phyloP scores from a whole-genome alignment of 768 basidiomycete genomes.

The Mycena albidolilacea region DNA sequence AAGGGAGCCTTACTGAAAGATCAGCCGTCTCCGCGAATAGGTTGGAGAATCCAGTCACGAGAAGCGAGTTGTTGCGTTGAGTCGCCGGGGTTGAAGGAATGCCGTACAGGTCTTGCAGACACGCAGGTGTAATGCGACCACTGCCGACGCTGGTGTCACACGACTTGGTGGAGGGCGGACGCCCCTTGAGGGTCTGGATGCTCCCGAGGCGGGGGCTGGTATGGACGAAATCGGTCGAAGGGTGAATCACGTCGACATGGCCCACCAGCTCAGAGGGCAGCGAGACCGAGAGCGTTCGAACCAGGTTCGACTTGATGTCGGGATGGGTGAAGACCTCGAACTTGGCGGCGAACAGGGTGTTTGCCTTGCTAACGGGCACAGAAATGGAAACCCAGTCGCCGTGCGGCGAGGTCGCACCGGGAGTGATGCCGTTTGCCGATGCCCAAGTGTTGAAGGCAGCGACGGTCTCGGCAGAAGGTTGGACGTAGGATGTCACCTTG shows the following conservation, averaged over 20 bases:
- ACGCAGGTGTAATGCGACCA: slow-evolving; percentile 29
- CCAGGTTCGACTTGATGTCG: slow-evolving; percentile 11
- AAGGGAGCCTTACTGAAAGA: slow-evolving; percentile 22
- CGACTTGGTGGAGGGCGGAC: slow-evolving; percentile 1
- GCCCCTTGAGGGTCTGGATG: slow-evolving; percentile 6
- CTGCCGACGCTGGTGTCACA: slow-evolving; percentile 22
- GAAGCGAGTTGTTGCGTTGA: slow-evolving; percentile 24
- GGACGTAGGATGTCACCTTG: slow-evolving; percentile 28
- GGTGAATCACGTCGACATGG: slow-evolving; percentile 29
- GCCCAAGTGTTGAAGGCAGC: slow-evolving; percentile 26
- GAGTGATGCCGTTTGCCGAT: slow-evolving; percentile 22
- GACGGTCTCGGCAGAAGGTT: slow-evolving; percentile 29
- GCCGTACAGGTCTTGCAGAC: slow-evolving; percentile 28
- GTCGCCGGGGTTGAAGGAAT: slow-evolving; percentile 31
- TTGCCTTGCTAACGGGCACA: slow-evolving; percentile 25
- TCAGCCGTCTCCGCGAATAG: slow-evolving; percentile 19
- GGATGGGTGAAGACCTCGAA: slow-evolving; percentile 33
- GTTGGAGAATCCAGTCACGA: slow-evolving; percentile 27
- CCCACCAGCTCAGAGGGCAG: slow-evolving; percentile 31
- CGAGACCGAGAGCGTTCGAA: slow-evolving; percentile 29
- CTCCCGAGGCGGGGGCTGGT: slow-evolving; percentile 14
- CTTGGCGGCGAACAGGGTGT: slow-evolving; percentile 31
- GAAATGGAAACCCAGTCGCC: slow-evolving; percentile 33
- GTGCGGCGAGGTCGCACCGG: slow-evolving; percentile 22
- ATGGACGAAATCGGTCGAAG: slow-evolving; percentile 26